Evolutionary conservation across 2,329 filamentous ascomycete genomes (phyloP), one percentile per base, ranked within the genome.

Genomic region (Pseudogymnoascus sp.): DNA sequence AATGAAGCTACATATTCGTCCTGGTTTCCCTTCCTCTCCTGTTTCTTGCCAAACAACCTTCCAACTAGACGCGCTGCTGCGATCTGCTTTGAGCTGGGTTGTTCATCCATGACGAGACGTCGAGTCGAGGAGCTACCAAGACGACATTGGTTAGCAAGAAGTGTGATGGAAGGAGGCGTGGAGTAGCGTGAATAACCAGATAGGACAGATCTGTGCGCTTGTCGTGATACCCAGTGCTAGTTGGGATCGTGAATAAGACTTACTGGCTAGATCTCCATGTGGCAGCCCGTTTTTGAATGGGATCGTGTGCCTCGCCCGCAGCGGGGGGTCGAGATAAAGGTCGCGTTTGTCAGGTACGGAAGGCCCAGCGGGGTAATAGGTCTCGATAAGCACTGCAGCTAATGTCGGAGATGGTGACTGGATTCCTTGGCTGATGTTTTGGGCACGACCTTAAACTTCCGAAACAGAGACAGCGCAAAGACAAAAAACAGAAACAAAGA

Each of bases 1-100:
- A 88, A 88, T 67, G 82, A 81, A 71, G 86, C 80, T 67, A 88
- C 77, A 61, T 83, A 80, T 69, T 76, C 77, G 45, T 75, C 75
- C 11, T 75, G 75, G 61, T 75, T 74, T 64, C 72, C 73, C 16
- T 74, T 71, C 64, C 72, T 77, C 74, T 68, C 74, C 72, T 70
- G 75, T 75, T 71, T 75, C 71, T 68, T 74, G 64, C 79, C 79
- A 63, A 66, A 66, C 65, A 73, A 71, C 77, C 85, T 86, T 68
- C 85, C 85, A 81, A 87, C 87, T 57, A 88, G 75, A 66, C 85
- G 84, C 70, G 64, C 60, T n/a, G 60, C 60, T n/a, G 34, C 23
- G 13, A 39, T 28, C 37, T 61, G 60, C 31, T 63, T 61, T 5
- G 37, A 80, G 28, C 28, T 34, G 25, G 28, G 39, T 61, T 61